Evolutionary conservation across 1,284 basidiomycete species (phyloP).

Genomic region (Ganoderma leucocontextum): DNA sequence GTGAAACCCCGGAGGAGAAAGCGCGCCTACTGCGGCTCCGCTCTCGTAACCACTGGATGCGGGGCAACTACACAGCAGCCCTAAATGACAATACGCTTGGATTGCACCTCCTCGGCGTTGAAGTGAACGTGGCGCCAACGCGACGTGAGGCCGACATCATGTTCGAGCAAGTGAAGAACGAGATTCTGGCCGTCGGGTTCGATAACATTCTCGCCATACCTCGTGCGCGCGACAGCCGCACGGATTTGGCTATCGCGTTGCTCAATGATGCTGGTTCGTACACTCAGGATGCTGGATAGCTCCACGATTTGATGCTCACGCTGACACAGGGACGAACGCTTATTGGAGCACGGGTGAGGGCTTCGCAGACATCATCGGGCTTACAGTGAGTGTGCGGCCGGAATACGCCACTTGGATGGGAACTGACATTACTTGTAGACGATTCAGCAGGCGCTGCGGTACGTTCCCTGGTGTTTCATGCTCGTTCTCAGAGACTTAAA

Average conservation of each 20-base stretch:
- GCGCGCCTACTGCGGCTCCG: slow-evolving; percentile 65
- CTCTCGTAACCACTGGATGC: slow-evolving; percentile 68
- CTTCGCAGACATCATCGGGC: slow-evolving; percentile 68
- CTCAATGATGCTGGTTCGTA: slow-evolving; percentile 70
- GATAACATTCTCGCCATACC: slow-evolving; percentile 70
- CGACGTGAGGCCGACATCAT: slow-evolving; percentile 61
- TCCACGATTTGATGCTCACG: slow-evolving; percentile 21
- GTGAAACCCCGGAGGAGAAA: slow-evolving; percentile 59
- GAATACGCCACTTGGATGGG: slow-evolving; percentile 15
- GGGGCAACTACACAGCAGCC: slow-evolving; percentile 62
- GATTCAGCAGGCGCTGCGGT: slow-evolving; percentile 71
- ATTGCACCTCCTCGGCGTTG: slow-evolving; percentile 66
- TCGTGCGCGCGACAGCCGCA: slow-evolving; percentile 61
- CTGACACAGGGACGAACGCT: slow-evolving; percentile 61
- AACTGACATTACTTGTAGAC: slow-evolving; percentile 49
- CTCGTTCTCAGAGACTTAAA: not conserved
- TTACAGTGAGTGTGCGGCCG: slow-evolving; percentile 56
- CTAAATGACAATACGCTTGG: slow-evolving; percentile 66
- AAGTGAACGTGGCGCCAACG: slow-evolving; percentile 61
- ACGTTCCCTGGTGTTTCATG: slow-evolving; percentile 16
- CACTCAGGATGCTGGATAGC: not conserved
- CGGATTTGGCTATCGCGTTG: slow-evolving; percentile 67
- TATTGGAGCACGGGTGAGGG: slow-evolving; percentile 70
- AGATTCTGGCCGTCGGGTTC: slow-evolving; percentile 72
- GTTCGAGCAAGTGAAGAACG: slow-evolving; percentile 75